Conservation (phyloP, 1,139 yeast species). For the Pichia sp. region DNA sequence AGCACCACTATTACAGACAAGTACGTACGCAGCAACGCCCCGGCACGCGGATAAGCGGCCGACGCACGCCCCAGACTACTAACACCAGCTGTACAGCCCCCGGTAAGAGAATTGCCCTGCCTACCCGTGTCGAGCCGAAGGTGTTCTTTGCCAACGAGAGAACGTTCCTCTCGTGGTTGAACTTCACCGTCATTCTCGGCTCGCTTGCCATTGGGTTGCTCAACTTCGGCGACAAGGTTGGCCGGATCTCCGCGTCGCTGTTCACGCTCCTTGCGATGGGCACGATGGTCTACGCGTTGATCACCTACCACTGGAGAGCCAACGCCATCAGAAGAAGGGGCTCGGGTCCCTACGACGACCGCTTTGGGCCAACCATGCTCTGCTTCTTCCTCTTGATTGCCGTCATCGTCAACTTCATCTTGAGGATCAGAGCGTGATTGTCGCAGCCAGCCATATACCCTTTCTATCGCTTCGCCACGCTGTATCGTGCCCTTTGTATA, state of each 20-base stretch:
- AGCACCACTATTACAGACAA: constrained; percentile 59
- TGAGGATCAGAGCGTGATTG: constrained; percentile 60
- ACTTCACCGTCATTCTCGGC: constrained; percentile 94
- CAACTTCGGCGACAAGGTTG: constrained; percentile 92
- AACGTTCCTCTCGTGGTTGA: constrained; percentile 95
- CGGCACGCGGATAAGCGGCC: constrained; percentile 19
- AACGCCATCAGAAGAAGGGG: constrained; percentile 97
- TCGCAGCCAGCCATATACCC: not conserved
- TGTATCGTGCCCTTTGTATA: not conserved
- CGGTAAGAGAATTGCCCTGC: constrained; percentile 93
- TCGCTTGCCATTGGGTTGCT: constrained; percentile 93
- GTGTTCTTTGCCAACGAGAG: constrained; percentile 98
- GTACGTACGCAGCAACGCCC: constrained; percentile 31
- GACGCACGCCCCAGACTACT: constrained; percentile 10
- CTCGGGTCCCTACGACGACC: constrained; percentile 95
- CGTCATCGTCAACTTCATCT: constrained; percentile 82
- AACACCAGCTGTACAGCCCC: constrained; percentile 22
- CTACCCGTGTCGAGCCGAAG: constrained; percentile 97
- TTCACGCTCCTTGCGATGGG: constrained; percentile 95
- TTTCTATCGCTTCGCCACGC: not conserved
- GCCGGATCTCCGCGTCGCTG: constrained; percentile 87
- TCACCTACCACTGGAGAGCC: constrained; percentile 99
- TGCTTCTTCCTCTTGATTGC: constrained; percentile 91
- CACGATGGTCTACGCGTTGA: constrained; percentile 91
- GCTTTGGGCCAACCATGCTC: constrained; percentile 98